These are phyloP conservation scores for Tarenaya hassleriana DNA, from an alignment of 345 rosid species.

Conservation along the genomic window DNA sequence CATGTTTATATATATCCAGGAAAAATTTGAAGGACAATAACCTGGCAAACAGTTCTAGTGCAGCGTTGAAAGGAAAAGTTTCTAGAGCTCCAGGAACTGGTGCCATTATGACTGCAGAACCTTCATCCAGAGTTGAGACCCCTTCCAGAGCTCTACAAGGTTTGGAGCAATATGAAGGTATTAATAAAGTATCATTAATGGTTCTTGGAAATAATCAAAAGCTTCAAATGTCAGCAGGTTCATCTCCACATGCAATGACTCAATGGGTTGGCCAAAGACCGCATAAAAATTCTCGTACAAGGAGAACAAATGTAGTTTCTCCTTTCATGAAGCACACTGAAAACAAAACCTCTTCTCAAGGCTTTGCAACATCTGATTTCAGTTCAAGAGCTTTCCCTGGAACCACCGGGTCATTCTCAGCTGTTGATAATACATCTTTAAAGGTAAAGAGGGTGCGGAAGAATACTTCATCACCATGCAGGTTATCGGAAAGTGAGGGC, in stretches of 20 bases:
- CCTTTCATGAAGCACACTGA: slow-evolving; percentile 58
- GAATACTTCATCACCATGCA: slow-evolving; percentile 58
- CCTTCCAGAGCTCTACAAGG: slow-evolving; percentile 55
- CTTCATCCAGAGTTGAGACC: slow-evolving; percentile 51
- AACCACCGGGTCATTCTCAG: slow-evolving; percentile 40
- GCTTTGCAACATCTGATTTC: slow-evolving; percentile 50
- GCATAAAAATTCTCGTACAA: slow-evolving; percentile 72
- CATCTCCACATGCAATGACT: slow-evolving; percentile 73
- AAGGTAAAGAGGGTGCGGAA: slow-evolving; percentile 56
- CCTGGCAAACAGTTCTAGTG: slow-evolving; percentile 46
- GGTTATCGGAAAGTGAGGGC: slow-evolving; percentile 79
- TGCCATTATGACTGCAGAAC: slow-evolving; percentile 55
- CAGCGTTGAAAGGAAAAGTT: slow-evolving; percentile 52
- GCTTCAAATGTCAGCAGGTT: slow-evolving; percentile 38
- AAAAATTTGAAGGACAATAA: slow-evolving; percentile 48
- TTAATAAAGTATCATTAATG: slow-evolving; percentile 32
- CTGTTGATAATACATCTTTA: slow-evolving; percentile 35
- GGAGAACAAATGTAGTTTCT: slow-evolving; percentile 70
- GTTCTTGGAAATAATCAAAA: slow-evolving; percentile 41
- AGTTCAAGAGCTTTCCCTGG: slow-evolving; percentile 50
- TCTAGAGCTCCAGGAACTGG: slow-evolving; percentile 67
- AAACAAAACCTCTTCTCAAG: slow-evolving; percentile 47
- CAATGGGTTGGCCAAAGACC: slow-evolving; percentile 96
- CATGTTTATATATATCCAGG: slow-evolving; percentile 38
- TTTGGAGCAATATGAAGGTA: slow-evolving; percentile 42